Base-by-base conservation (phyloP, 2,329 filamentous ascomycete species). In the Phaeoacremonium minimum region DNA sequence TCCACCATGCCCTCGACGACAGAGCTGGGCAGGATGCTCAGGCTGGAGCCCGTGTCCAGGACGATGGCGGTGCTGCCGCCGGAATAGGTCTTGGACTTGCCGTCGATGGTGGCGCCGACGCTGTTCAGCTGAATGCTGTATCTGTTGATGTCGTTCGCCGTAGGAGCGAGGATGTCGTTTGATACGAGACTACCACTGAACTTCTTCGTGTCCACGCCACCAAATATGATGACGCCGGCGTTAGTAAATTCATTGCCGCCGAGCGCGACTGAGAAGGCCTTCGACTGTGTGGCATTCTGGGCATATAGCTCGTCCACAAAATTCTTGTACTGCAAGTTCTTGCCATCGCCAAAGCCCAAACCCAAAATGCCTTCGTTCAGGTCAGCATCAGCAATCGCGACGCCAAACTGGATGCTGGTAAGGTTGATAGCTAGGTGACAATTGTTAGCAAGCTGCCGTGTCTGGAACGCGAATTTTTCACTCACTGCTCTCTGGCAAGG, bases 11-110 rank as follows among this genome's bases (percentile, higher is more conserved):
- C 46, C 18, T 58, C 44, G 40, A 77, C 71, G 40, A 85, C 57
- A 19, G 63, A 51, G 41, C 75, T 61, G 4, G 84, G 84, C 3
- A 88, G 69, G 43, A 82, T 77, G 55, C 75, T 83, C 37, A 85
- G 63, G 29, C 77, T 83, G 43, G 77, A 82, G 38, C 84, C 84
- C 12, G 77, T 81, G 57, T 85, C 81, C 17, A 85, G 67, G 33
- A 80, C 69, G 18, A 75, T 68, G 18, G 67, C 56, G 7, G 66
- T 46, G 13, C 66, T 57, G 28, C 60, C 61, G 40, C 49, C 32
- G 28, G 41, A 15, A 40, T 50, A 50, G 7, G 42, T 47, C 17
- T 38, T 41, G 7, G 33, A 30, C 9, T 36, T 41, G 28, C 52
- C 55, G 28, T 60, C 54, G 17, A 47, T 55, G 36, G 48, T 60